phyloP scores from a whole-genome alignment of 208 protist genomes.

The Porcisia deanei region DNA sequence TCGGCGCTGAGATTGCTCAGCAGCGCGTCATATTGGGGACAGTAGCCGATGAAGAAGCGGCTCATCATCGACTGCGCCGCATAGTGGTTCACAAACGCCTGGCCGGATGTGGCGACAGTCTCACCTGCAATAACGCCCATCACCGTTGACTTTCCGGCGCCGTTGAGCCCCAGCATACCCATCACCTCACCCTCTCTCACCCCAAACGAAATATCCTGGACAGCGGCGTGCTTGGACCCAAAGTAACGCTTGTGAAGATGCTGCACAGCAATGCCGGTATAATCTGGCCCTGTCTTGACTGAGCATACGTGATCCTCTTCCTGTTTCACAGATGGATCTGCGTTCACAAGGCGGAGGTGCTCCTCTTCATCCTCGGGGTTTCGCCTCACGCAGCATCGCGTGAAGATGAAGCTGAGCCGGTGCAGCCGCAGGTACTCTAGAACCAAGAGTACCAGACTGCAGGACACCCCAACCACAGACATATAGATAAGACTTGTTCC shows the following conservation, averaged over 20 bases:
- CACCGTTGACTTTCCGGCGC: constrained; percentile 91
- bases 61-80: constrained; percentile 34
- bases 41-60: constrained; percentile 90
- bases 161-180: constrained; percentile 91
- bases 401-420: constrained; percentile 24
- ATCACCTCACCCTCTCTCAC: constrained; percentile 83
- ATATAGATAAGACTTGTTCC: constrained; percentile 82
- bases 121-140: constrained; percentile 86
- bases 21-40: constrained; percentile 95
- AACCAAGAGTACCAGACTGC: constrained; percentile 49
- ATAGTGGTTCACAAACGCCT: constrained; percentile 65
- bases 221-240: constrained; percentile 32
- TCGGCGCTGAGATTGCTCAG: constrained; percentile 87
- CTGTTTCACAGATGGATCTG: constrained; percentile 33
- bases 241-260: constrained; percentile 66
- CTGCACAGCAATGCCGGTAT: constrained; percentile 68
- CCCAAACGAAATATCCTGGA: constrained; percentile 72
- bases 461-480: constrained; percentile 51
- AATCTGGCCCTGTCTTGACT: constrained; percentile 32
- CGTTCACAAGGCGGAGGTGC: constrained; percentile 18
- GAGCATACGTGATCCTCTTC: constrained; percentile 59
- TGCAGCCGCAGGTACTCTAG: constrained; percentile 62
- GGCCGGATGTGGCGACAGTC: constrained; percentile 64
- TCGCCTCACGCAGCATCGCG: constrained; percentile 17
- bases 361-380: constrained; percentile 27